phyloP scores from a whole-genome alignment of 2,329 filamentous ascomycete species.

The Knufia fluminis region DNA sequence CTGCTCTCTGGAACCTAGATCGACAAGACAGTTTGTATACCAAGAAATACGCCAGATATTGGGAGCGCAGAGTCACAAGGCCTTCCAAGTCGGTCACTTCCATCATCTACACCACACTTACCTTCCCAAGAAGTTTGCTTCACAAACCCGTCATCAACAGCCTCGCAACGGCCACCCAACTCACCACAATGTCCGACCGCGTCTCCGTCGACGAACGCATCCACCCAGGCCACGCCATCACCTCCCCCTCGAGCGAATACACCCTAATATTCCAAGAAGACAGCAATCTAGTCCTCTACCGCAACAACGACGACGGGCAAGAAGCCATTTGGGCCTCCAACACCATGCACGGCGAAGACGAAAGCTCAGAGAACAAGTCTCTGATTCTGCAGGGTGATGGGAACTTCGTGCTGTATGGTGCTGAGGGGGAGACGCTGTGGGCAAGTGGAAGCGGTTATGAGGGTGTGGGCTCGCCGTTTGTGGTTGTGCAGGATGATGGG shows the following conservation, averaged over 20 bases:
- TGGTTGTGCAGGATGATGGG: slow-evolving; percentile 7
- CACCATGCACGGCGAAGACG: background rate
- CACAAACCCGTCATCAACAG: background rate
- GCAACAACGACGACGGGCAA: background rate
- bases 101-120: no score
- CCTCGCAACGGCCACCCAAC: background rate
- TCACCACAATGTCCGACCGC: slow-evolving; percentile 3
- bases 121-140: background rate
- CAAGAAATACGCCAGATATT: background rate
- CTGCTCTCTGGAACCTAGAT: background rate
- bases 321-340: slow-evolving; percentile 3
- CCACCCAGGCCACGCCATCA: slow-evolving; percentile 1
- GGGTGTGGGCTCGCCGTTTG: background rate
- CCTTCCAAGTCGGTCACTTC: no score
- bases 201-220: background rate
- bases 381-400: slow-evolving; percentile 2
- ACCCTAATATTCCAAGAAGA: slow-evolving; percentile 8
- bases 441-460: background rate
- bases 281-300: slow-evolving; percentile 9
- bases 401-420: slow-evolving; percentile 6
- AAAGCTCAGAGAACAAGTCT: slow-evolving; percentile 1
- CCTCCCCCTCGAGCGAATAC: background rate
- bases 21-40: background rate
- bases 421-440: slow-evolving; percentile 1
- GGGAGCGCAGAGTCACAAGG: background rate